Evolutionary conservation across 306 rosid genomes (phyloP).

Genomic region (Psophocarpus tetragonolobus): DNA sequence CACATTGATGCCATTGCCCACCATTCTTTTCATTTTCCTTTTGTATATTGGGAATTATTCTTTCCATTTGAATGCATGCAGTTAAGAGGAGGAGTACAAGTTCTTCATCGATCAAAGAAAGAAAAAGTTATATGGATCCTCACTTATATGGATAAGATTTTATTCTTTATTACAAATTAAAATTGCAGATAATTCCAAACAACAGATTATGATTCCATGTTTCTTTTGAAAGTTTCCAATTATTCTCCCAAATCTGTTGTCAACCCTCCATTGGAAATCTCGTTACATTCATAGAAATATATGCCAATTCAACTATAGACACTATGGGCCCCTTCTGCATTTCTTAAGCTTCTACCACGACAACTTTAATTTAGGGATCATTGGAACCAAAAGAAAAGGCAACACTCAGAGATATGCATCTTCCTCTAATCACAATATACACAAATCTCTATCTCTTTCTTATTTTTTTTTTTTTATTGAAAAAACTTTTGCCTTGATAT

Average conservation of each 20-base stretch:
- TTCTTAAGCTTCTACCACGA: conserved; percentile 25
- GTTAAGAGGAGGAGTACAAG: conserved; percentile 10
- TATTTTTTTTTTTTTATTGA: neutral
- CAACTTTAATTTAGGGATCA: conserved; percentile 29
- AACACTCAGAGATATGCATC: neutral
- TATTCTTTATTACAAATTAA: conserved; percentile 14
- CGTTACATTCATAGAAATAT: conserved; percentile 23
- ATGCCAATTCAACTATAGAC: conserved; percentile 36
- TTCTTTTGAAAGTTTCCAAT: conserved; percentile 29
- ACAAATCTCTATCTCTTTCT: neutral
- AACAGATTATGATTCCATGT: neutral
- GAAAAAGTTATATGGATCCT: conserved; percentile 22
- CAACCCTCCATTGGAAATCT: conserved; percentile 41
- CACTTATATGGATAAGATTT: conserved; percentile 29
- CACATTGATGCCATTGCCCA: conserved; percentile 35
- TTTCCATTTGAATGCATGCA: conserved; percentile 28
- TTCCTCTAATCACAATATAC: conserved; percentile 14
- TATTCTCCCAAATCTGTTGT: conserved; percentile 29
- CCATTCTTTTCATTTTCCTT: conserved; percentile 26
- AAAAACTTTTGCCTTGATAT: neutral
- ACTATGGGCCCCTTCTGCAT: conserved; percentile 36
- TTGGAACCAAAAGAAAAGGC: neutral
- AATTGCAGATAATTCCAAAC: conserved; percentile 32
- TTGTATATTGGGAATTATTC: conserved; percentile 29
- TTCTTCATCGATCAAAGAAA: conserved; percentile 9